Evolutionary conservation across 2,329 filamentous ascomycete species (phyloP), one percentile per base, ranked within the genome.

Genomic region (Cladosporium austrohemisphaericum): DNA sequence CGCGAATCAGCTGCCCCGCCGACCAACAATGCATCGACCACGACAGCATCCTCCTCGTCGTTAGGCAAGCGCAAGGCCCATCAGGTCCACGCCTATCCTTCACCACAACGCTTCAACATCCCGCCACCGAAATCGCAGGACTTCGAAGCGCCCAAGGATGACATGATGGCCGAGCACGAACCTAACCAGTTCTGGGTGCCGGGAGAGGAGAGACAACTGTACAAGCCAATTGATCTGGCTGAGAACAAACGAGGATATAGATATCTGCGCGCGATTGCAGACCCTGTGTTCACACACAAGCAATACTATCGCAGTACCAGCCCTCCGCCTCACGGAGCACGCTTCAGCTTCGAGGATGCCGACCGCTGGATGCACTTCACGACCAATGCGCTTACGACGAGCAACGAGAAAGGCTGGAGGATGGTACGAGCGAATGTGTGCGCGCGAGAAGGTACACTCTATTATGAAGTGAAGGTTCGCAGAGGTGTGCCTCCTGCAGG

Each of bases 301-400:
- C 81, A 94, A 61, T 93, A 87, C 73, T 96, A 95, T 69, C 85
- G 91, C 53, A 85, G 89, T 52, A 93, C 89, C 35, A 93, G 97
- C 64, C 81, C 88, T 5, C 83, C 83, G 52, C 93, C 94, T 0
- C 91, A 88, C 61, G 82, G 84, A 25, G 80, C 93, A 4, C 85
- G 90, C 49, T 84, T 98, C 66, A 94, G 86, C 71, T 95, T 93
- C 63, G 92, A 97, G 66, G 93, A 98, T 69, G 85, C 87, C 26
- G 88, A 92, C 26, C 83, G 84, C 8, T 86, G 88, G 65, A 87
- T 96, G 65, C 86, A 85, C 63, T 89, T 96, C 63, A 71, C 74
- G 45, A 80, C 81, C 54, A 78, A 81, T 29, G 90, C 85, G 6
- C 80, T 79, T 16, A 83, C 89, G 41, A 81, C 96, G 46, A 95